Base-by-base conservation (phyloP, 108 stramenopile genomes). In the Skeletonema tropicum region DNA sequence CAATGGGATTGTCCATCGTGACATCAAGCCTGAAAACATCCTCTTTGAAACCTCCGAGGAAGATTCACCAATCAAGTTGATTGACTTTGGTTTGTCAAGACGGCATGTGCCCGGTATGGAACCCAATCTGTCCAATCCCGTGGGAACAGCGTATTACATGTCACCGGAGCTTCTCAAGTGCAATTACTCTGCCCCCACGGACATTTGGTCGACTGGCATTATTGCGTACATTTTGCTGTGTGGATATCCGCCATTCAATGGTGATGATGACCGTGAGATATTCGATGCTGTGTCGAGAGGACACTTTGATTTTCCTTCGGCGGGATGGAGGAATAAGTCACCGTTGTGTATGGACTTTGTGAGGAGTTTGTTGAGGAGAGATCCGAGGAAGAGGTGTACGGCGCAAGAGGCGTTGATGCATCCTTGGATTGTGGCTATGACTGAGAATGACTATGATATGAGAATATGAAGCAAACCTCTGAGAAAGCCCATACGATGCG, bases 181-280 rank as follows among this genome's bases (percentile, higher is more conserved):
- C 23, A 80, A 57, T 12, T 83, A 83, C 81, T 79, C 62, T 23
- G 33, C 42, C 14, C 31, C 57, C 19, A 61, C 86, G 61, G 91
- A 92, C 74, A 55, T 90, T 46, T 92, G 89, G 89, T 90, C 89
- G 11, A 78, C 90, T 30, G 91, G 91, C 23, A 85, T 92, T 8
- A 79, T 90, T 15, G 75, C 86, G 1, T 92, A 90, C 85, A 90
- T 92, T 70, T 46, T 92, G 38, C 61, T 92, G 6, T 87, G 82
- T 32, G 91, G 91, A 10, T 85, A 85, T 29, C 86, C 89, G 7
- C 91, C 91, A 29, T 82, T 82, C 62, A 76, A 82, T 36, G 73
- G 76, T 7, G 36, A 35, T 12, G 17, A 15, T 12, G 74, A 66
- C 39, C 33, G 35, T 30, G 60, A 30, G 15, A 38, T 61, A 15